phyloP scores from a whole-genome alignment of 2,329 filamentous ascomycete species.

The Ophiostoma ulmi region DNA sequence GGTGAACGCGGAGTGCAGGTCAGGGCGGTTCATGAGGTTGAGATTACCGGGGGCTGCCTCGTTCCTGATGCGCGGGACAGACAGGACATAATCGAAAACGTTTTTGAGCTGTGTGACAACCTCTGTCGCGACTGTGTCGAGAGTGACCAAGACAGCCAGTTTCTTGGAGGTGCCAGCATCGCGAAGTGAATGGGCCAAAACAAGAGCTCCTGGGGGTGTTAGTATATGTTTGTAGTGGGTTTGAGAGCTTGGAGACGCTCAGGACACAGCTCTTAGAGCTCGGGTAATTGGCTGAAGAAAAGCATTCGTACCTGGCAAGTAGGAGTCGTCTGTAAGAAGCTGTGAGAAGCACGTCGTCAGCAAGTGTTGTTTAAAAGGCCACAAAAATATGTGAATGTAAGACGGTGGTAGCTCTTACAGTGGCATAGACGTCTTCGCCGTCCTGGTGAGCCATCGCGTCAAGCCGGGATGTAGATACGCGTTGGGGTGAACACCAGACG shows the following conservation, averaged over 20 bases:
- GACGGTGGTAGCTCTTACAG: slow-evolving; percentile 39
- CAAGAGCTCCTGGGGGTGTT: slow-evolving; percentile 65
- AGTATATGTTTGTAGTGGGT: slow-evolving; percentile 17
- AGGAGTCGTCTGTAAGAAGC: slow-evolving; percentile 88
- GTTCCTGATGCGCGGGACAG: slow-evolving; percentile 75
- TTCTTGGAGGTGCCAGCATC: slow-evolving; percentile 85
- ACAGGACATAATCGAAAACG: slow-evolving; percentile 83
- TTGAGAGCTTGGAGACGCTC: neutral
- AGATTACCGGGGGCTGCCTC: slow-evolving; percentile 68
- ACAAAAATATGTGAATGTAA: slow-evolving; percentile 4
- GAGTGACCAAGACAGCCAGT: slow-evolving; percentile 76
- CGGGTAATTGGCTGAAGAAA: neutral
- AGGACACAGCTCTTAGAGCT: neutral
- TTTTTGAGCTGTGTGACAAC: slow-evolving; percentile 75
- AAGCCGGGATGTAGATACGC: slow-evolving; percentile 21
- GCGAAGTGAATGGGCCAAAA: slow-evolving; percentile 88
- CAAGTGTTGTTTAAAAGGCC: neutral
- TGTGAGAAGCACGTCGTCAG: slow-evolving; percentile 38
- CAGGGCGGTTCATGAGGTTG: slow-evolving; percentile 82
- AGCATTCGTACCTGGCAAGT: slow-evolving; percentile 71
- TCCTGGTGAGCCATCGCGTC: slow-evolving; percentile 38
- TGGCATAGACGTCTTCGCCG: slow-evolving; percentile 52
- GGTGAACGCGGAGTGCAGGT: slow-evolving; percentile 89
- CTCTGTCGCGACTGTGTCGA: slow-evolving; percentile 68
- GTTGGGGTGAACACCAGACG: slow-evolving; percentile 12